A percentile compares a stretch with the other conserved stretches of the same genome.
Conservation (phyloP, 2,329 filamentous ascomycete genomes). For the Teratosphaeria zuluensis region DNA sequence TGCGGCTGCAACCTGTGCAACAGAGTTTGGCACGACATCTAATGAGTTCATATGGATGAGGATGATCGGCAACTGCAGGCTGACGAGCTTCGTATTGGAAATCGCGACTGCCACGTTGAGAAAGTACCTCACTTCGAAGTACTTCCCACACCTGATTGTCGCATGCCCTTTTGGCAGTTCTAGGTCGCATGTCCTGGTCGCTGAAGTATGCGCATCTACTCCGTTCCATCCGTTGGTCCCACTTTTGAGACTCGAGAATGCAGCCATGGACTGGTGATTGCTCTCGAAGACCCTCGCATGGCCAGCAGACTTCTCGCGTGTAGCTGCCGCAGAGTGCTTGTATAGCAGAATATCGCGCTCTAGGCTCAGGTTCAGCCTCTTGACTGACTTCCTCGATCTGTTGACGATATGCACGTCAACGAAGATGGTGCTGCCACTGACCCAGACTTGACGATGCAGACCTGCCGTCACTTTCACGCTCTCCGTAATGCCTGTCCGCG, state of each 20-base stretch:
- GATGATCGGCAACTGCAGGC: slow-evolving; percentile 46
- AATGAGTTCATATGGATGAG: slow-evolving; percentile 50
- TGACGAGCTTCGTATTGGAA: slow-evolving; percentile 40
- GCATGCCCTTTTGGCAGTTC: slow-evolving; percentile 42
- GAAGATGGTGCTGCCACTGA: slow-evolving; percentile 46
- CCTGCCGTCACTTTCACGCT: slow-evolving; percentile 42
- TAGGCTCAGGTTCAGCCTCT: slow-evolving; percentile 42
- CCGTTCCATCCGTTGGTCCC: slow-evolving; percentile 38
- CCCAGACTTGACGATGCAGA: slow-evolving; percentile 49
- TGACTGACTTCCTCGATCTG: slow-evolving; percentile 39
- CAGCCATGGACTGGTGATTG: slow-evolving; percentile 40
- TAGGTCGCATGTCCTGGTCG: slow-evolving; percentile 40
- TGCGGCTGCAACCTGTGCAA: slow-evolving; percentile 46
- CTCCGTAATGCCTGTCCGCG: slow-evolving; percentile 32
- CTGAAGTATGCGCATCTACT: slow-evolving; percentile 35
- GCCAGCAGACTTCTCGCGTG: slow-evolving; percentile 38
- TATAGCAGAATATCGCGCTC: slow-evolving; percentile 43
- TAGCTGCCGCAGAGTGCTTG: slow-evolving; percentile 40
- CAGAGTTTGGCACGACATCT: slow-evolving; percentile 46
- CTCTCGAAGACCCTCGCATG: slow-evolving; percentile 45
- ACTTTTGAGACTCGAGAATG: slow-evolving; percentile 33
- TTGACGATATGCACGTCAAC: slow-evolving; percentile 45
- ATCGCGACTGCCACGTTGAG: slow-evolving; percentile 41
- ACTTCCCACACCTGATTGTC: slow-evolving; percentile 45
- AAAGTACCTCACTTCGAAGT: slow-evolving; percentile 48